These are phyloP conservation scores for Aspergillus ibericus DNA, from an alignment of 2,329 filamentous ascomycete species.

Conservation along the genomic window DNA sequence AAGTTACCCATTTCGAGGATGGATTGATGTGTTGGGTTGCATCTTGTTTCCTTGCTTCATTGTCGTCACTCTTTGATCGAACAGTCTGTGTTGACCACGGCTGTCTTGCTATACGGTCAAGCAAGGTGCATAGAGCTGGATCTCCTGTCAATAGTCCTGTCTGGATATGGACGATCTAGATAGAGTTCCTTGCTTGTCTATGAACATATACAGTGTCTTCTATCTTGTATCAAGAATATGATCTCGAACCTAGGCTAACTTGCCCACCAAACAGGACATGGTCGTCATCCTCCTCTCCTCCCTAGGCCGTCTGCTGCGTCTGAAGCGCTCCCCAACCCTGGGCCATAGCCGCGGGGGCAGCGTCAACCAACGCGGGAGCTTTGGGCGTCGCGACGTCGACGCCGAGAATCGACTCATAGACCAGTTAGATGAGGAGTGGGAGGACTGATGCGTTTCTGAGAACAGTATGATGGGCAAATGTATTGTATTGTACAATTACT, in stretches of 20 bases:
- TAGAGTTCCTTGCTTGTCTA: constrained; percentile 5
- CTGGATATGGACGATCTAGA: neutral
- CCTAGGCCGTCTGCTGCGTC: constrained; percentile 40
- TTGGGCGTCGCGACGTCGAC: constrained; percentile 54
- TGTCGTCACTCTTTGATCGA: constrained; percentile 3
- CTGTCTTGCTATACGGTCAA: too few species aligned
- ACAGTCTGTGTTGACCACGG: too few species aligned
- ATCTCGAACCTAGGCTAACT: constrained; percentile 6
- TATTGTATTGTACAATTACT: too few species aligned
- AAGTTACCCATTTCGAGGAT: constrained; percentile 34
- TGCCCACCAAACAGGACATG: constrained; percentile 43
- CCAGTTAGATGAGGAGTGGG: constrained; percentile 96
- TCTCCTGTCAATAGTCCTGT: too few species aligned
- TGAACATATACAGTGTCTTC: neutral
- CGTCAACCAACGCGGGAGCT: constrained; percentile 23
- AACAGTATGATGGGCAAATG: neutral
- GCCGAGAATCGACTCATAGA: constrained; percentile 94
- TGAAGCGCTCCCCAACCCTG: constrained; percentile 33
- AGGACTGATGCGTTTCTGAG: constrained; percentile 55
- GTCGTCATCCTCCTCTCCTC: constrained; percentile 49
- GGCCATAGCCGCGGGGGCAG: constrained; percentile 37
- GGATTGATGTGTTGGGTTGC: constrained; percentile 36
- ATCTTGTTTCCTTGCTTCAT: constrained; percentile 10
- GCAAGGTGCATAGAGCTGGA: too few species aligned
- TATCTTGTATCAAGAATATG: too few species aligned